phyloP scores from a whole-genome alignment of 345 rosid species.

The Lepidium africanum region DNA sequence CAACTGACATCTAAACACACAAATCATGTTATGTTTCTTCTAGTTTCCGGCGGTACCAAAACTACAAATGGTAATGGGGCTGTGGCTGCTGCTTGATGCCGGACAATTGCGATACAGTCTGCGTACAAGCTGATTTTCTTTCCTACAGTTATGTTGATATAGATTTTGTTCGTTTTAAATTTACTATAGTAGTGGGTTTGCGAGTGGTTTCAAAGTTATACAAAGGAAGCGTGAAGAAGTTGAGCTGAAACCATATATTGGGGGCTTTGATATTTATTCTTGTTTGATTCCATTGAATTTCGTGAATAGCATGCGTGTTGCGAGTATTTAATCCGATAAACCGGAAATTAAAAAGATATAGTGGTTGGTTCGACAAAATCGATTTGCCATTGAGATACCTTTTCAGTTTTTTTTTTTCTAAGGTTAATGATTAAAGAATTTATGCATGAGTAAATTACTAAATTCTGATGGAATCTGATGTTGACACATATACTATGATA shows the following conservation, averaged over 20 bases:
- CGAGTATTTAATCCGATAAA: not conserved
- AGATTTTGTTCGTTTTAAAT: not conserved
- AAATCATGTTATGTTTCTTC: not conserved
- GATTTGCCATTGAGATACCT: not conserved
- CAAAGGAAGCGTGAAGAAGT: conserved; percentile 6
- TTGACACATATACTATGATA: too few species aligned
- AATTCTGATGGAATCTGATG: too few species aligned
- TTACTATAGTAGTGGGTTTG: not conserved
- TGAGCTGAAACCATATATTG: conserved; percentile 7
- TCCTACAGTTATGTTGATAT: not conserved
- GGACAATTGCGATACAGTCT: not conserved
- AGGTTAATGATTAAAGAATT: too few species aligned
- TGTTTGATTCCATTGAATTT: conserved; percentile 11
- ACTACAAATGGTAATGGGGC: conserved; percentile 2
- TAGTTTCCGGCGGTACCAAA: conserved; percentile 19
- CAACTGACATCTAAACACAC: not conserved
- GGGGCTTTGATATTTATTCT: not conserved
- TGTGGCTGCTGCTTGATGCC: conserved; percentile 10
- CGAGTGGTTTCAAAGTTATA: conserved; percentile 13
- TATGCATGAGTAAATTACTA: too few species aligned
- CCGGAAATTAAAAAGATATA: not conserved
- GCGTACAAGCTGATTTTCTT: not conserved
- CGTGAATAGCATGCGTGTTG: conserved; percentile 16
- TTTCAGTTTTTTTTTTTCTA: not conserved
- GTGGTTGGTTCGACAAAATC: not conserved